Conservation (phyloP, 2,329 filamentous ascomycete species). For the Lizonia empirigonia region DNA sequence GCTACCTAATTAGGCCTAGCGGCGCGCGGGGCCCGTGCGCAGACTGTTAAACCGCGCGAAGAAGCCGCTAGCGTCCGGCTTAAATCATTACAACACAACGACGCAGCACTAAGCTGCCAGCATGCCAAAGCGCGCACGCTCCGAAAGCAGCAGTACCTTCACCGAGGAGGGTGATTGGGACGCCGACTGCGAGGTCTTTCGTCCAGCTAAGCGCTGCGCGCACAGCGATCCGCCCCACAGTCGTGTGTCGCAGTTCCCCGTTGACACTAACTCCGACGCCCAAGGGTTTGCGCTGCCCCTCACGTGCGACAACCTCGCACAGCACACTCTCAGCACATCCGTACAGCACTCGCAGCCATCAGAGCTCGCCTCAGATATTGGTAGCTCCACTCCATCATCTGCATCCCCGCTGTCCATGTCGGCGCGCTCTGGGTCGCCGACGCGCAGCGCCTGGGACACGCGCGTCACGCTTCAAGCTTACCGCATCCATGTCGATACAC, state of each 20-base stretch:
- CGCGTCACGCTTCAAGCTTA: constrained; percentile 10
- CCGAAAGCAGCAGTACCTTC: background rate
- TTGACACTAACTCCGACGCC: background rate
- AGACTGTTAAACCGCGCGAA: too few relatives aligned
- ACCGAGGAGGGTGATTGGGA: background rate
- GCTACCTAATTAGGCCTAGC: too few relatives aligned
- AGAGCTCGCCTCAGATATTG: too few relatives aligned
- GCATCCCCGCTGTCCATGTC: constrained; percentile 1
- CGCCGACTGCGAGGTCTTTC: too few relatives aligned
- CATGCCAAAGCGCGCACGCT: background rate
- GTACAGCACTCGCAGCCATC: background rate
- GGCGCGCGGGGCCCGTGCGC: too few relatives aligned
- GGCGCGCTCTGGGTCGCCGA: constrained; percentile 12
- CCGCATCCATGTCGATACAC: constrained; percentile 5
- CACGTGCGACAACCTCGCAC: background rate
- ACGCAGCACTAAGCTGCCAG: background rate
- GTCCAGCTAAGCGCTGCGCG: background rate
- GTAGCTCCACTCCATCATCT: background rate
- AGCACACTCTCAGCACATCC: background rate
- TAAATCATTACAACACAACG: background rate
- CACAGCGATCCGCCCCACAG: background rate
- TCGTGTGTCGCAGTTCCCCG: background rate
- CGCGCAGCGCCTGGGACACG: constrained; percentile 10
- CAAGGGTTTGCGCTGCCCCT: background rate
- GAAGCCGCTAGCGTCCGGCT: background rate